Evolutionary conservation across 176 grass and related monocot genomes (phyloP).

Genomic region (Eragrostis nindensis): DNA sequence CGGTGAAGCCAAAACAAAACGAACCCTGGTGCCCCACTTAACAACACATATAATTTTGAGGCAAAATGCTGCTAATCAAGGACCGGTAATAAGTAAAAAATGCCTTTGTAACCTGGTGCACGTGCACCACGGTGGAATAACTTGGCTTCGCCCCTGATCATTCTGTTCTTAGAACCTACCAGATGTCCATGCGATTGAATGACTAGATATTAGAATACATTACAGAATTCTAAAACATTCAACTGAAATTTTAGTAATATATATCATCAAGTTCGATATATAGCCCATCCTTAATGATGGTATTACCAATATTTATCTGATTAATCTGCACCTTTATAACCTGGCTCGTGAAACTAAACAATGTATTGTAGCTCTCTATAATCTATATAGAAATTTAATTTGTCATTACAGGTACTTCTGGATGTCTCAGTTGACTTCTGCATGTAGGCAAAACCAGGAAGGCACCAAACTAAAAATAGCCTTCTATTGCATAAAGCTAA

Average conservation of each 20-base stretch:
- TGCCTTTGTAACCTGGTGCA: too few species aligned
- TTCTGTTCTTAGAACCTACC: too few species aligned
- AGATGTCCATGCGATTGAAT: neutral
- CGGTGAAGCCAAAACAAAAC: too few species aligned
- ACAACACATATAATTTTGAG: too few species aligned
- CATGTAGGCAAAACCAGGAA: neutral
- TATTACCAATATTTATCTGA: neutral
- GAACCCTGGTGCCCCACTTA: too few species aligned
- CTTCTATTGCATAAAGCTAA: slow-evolving; percentile 21
- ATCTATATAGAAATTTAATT: neutral
- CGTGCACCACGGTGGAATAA: too few species aligned
- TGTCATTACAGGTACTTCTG: neutral
- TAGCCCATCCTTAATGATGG: neutral
- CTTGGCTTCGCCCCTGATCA: too few species aligned
- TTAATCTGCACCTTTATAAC: neutral
- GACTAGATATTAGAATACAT: neutral
- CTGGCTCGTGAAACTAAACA: neutral
- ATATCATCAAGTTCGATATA: neutral
- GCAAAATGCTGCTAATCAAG: too few species aligned
- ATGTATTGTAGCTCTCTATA: neutral
- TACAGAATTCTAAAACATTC: neutral
- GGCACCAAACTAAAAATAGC: slow-evolving; percentile 15
- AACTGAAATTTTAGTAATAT: neutral
- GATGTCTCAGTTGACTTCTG: slow-evolving; percentile 27
- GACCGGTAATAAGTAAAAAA: too few species aligned